Conservation (phyloP, 2,329 filamentous ascomycete species). For the Fusarium caatingaense region DNA sequence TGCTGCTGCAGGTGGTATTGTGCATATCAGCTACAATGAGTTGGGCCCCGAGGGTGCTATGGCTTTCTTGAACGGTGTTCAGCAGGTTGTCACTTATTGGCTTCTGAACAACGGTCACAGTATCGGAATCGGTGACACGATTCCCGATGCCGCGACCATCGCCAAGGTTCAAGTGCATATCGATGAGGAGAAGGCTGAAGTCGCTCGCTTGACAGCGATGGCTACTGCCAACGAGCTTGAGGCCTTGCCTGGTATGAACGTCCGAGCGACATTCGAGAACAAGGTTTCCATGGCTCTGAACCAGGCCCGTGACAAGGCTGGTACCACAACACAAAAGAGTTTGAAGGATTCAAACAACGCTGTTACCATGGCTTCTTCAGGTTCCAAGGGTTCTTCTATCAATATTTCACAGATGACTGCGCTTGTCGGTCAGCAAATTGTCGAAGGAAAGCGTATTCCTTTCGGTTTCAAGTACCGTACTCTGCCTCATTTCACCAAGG, state of each 20-base stretch:
- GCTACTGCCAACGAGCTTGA: conserved; percentile 91
- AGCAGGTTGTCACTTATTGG: conserved; percentile 97
- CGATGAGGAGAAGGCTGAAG: conserved; percentile 81
- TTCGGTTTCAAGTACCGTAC: conserved; percentile 99
- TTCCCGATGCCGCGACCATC: conserved; percentile 88
- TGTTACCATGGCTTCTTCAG: conserved; percentile 94
- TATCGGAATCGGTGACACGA: conserved; percentile 98
- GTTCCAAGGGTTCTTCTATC: conserved; percentile 98
- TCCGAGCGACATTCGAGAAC: conserved; percentile 97
- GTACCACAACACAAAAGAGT: conserved; percentile 90
- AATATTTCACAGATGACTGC: conserved; percentile 99
- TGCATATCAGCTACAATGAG: conserved; percentile 97
- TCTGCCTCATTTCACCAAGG: conserved; percentile 97
- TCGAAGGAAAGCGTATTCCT: conserved; percentile 98
- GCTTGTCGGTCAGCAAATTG: conserved; percentile 96
- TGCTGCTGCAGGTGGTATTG: conserved; percentile 87
- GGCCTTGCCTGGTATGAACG: conserved; percentile 96
- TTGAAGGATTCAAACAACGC: conserved; percentile 97
- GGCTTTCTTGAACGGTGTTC: conserved; percentile 94
- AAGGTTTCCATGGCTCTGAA: conserved; percentile 95
- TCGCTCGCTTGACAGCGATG: conserved; percentile 77
- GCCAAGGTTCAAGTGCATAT: conserved; percentile 86
- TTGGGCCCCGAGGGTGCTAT: conserved; percentile 87
- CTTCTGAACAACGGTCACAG: conserved; percentile 95
- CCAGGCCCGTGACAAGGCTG: conserved; percentile 94